These are phyloP conservation scores for Ustilago bromivora DNA, from an alignment of 1,284 basidiomycete species.

Conservation along the genomic window DNA sequence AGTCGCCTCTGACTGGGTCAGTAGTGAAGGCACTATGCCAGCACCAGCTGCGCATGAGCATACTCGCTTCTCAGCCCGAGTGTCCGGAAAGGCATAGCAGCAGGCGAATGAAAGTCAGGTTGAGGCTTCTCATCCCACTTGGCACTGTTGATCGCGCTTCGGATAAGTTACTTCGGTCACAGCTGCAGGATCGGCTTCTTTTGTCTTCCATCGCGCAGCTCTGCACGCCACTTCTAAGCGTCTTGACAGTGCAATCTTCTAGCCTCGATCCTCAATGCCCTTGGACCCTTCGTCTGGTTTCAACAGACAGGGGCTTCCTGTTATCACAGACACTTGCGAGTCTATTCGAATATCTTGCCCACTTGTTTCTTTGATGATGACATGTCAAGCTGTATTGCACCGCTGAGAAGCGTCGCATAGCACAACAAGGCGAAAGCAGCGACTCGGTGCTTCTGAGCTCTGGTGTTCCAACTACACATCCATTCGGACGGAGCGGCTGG, in stretches of 20 bases:
- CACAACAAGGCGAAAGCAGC: background rate
- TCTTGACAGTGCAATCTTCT: conserved; percentile 5
- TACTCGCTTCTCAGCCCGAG: background rate
- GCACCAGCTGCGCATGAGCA: background rate
- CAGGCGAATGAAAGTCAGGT: background rate
- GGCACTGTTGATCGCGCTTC: background rate
- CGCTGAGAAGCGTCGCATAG: background rate
- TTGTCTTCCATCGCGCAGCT: background rate
- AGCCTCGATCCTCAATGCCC: background rate
- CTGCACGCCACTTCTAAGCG: background rate
- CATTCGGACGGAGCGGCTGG: background rate
- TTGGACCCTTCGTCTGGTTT: background rate
- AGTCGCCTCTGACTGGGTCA: background rate
- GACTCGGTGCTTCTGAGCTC: background rate
- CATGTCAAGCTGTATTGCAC: background rate
- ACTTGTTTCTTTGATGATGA: background rate
- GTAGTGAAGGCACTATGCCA: background rate
- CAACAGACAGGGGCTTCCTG: conserved; percentile 2
- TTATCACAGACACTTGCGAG: background rate
- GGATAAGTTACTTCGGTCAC: background rate
- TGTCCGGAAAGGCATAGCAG: background rate
- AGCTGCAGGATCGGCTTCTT: background rate
- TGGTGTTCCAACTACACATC: conserved; percentile 3
- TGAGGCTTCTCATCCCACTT: background rate
- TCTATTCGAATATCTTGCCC: background rate